Evolutionary conservation across 2,329 filamentous ascomycete genomes (phyloP), one percentile per base, ranked within the genome.

Genomic region (Rhynchosporium secalis): DNA sequence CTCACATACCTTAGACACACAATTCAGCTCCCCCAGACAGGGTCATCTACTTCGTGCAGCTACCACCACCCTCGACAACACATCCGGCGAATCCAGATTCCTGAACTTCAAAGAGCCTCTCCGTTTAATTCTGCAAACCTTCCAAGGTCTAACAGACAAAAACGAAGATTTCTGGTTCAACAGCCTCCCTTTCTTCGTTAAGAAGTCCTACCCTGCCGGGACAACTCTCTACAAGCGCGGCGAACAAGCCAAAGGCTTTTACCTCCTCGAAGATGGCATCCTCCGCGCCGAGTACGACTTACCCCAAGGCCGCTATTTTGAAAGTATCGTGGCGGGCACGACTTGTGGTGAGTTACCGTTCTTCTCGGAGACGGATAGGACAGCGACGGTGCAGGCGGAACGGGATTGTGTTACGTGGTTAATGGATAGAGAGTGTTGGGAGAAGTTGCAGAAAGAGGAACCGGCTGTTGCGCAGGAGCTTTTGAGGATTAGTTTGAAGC

Each of bases 151-250:
- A 12, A 96, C 91, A 57, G 80, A 86, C 58, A 87, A 90, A 75
- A 95, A 94, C 72, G 92, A 96, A 75, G 93, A 97, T 75, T 98
- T 98, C 74, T 99, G 95, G 95, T 94, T 93, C 76, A 86, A 86
- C 1, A 88, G 87, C 0, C 85, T 86, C 4, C 80, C 84, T 0
- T 98, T 90, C 77, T 97, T 99, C 72, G 77, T 79, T 45, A 85
- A 86, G 49, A 84, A 84, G 65, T 85, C 89, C 64, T 91, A 88
- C 66, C 69, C 81, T 0, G 82, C 86, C 0, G 92, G 91, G 3
- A 87, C 87, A 0, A 80, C 91, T 3, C 79, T 99, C 1, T 99
- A 94, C 76, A 81, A 83, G 3, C 85, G 89, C 43, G 92, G 92
- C 63, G 89, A 97, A 69, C 72, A 80, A 1, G 88, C 95, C 0